Evolutionary conservation across 306 rosid species (phyloP), one percentile per base, ranked within the genome.

Genomic region (Echinosophora koreensis): DNA sequence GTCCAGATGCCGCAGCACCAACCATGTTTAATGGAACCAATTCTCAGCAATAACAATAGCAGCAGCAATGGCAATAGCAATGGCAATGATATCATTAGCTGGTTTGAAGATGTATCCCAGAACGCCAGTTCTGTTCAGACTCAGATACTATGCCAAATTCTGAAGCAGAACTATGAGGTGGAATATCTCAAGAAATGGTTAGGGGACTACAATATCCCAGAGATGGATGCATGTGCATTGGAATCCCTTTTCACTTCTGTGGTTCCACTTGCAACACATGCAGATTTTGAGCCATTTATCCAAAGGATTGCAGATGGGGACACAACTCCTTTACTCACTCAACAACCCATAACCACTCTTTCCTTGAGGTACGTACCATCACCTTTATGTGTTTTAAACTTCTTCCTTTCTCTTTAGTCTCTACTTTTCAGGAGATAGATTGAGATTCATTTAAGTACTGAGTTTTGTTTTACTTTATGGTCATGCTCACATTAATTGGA

Each of bases 301-400:
- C 92, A 86, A 28, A 81, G 91, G 81, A 90, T 90, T 76, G 97
- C 93, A 28, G 90, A 95, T 71, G 97, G 97, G 32, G 97, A 90
- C 56, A 75, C 87, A 0, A 3, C 49, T 71, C 87, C 97, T 64
- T 10, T 86, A 10, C 97, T 95, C 77, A 89, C 96, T 74, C 97
- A 85, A 71, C 91, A 88, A 59, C 96, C 91, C 65, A 87, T 95
- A 7, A 80, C 87, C 37, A 90, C 93, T 83, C 93, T 93, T 80
- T 93, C 98, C 76, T 66, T 93, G 34, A 93, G 98, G 98, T 91
- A 44, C 10, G 98, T 91, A 22, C 9, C 71, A 63, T 35, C 74
- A 30, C 59, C 64, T 74, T 65, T 1, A 6, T 13, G 46, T 35
- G 37, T n/a, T 15, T 41, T 64, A 58, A 35, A 17, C 78, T 28